Conservation (phyloP, 345 rosid genomes). For the Dovyalis caffra region DNA sequence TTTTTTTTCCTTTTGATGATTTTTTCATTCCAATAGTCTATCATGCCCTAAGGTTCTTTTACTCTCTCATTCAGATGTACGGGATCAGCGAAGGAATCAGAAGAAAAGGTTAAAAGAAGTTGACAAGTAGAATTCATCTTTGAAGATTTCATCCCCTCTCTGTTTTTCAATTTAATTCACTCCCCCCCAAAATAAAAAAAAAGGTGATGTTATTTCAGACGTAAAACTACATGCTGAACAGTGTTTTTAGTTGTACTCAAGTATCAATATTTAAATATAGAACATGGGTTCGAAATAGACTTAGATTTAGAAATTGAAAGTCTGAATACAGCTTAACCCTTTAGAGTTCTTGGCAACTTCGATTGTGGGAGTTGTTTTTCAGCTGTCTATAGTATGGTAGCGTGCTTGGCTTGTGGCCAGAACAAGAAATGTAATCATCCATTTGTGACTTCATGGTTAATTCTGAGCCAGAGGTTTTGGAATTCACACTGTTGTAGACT, state of each 20-base stretch:
- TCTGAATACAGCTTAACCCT: too few relatives aligned
- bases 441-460: too few relatives aligned
- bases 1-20: neutral
- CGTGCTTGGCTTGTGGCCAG: too few relatives aligned
- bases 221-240: neutral
- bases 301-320: too few relatives aligned
- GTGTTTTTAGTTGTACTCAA: neutral
- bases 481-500: too few relatives aligned
- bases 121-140: neutral
- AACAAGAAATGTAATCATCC: too few relatives aligned
- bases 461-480: too few relatives aligned
- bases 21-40: neutral
- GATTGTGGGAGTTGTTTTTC: too few relatives aligned
- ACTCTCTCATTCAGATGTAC: slow-evolving; percentile 49
- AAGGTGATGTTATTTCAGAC: neutral
- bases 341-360: too few relatives aligned
- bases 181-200: neutral
- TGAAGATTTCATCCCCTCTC: neutral
- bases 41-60: neutral
- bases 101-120: slow-evolving; percentile 40
- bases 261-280: neutral
- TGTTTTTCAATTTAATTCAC: neutral
- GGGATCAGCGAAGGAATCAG: slow-evolving; percentile 71
- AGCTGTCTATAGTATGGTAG: too few relatives aligned
- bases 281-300: neutral